phyloP scores from a whole-genome alignment of 306 rosid species.

The Urtica urens region DNA sequence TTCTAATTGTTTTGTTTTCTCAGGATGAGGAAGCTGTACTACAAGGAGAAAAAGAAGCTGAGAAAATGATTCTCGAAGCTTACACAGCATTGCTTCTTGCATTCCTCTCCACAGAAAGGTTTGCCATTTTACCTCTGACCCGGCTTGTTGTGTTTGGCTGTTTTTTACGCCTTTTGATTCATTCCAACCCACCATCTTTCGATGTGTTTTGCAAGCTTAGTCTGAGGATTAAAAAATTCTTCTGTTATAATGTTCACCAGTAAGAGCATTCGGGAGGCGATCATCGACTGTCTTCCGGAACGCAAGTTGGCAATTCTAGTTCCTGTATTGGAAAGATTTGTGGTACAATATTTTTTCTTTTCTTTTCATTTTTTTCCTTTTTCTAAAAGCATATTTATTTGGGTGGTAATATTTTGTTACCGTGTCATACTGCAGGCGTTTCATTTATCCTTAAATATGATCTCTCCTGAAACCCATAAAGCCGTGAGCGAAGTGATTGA shows the following conservation, averaged over 20 bases:
- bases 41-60: slow-evolving; percentile 94
- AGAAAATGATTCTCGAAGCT: slow-evolving; percentile 54
- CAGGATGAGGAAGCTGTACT: slow-evolving; percentile 75
- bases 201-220: background rate
- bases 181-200: background rate
- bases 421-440: slow-evolving; percentile 73
- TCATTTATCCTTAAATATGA: slow-evolving; percentile 87
- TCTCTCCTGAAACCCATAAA: slow-evolving; percentile 91
- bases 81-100: slow-evolving; percentile 49
- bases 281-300: slow-evolving; percentile 43
- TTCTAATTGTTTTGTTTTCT: background rate
- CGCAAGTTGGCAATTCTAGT: slow-evolving; percentile 65
- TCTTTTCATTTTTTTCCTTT: slow-evolving; percentile 6
- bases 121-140: background rate
- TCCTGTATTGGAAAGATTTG: slow-evolving; percentile 94
- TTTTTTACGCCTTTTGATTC: no score
- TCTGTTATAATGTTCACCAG: slow-evolving; percentile 28
- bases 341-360: slow-evolving; percentile 45
- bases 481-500: slow-evolving; percentile 88
- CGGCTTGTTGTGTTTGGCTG: no score
- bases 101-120: slow-evolving; percentile 57
- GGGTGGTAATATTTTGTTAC: background rate
- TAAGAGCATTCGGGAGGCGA: slow-evolving; percentile 29
- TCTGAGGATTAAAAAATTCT: background rate
- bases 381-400: background rate